Conservation (phyloP, 768 basidiomycete genomes). For the Zangia roseola region DNA sequence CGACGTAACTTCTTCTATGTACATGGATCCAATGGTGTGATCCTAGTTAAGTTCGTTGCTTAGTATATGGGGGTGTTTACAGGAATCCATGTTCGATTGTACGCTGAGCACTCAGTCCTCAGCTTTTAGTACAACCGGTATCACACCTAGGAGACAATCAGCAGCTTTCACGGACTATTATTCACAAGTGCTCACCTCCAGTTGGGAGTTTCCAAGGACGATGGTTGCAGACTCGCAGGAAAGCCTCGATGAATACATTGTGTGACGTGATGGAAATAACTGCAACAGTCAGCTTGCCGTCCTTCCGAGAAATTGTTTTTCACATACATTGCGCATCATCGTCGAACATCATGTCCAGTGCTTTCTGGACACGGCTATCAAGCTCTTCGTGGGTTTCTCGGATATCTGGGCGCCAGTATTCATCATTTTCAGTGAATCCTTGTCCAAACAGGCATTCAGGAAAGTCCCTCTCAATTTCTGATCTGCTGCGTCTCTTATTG, state of each 20-base stretch:
- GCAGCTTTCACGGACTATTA: neutral
- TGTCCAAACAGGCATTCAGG: slow-evolving; percentile 54
- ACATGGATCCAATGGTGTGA: no score
- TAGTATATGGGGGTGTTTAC: no score
- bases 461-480: slow-evolving; percentile 46
- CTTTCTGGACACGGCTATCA: slow-evolving; percentile 45
- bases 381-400: slow-evolving; percentile 53
- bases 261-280: slow-evolving; percentile 71
- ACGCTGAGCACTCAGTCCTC: no score
- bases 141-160: slow-evolving; percentile 20
- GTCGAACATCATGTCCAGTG: slow-evolving; percentile 57
- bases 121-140: slow-evolving; percentile 12
- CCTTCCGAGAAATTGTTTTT: neutral
- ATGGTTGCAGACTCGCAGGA: slow-evolving; percentile 49
- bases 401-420: slow-evolving; percentile 52
- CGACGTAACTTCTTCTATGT: no score
- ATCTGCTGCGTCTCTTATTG: slow-evolving; percentile 54
- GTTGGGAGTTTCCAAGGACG: slow-evolving; percentile 49
- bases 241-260: slow-evolving; percentile 57
- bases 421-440: slow-evolving; percentile 61
- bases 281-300: slow-evolving; percentile 22
- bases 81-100: no score
- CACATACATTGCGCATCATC: slow-evolving; percentile 49
- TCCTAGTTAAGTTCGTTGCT: no score
- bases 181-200: slow-evolving; percentile 48